Base-by-base conservation (phyloP, 2,329 filamentous ascomycete genomes). In the Trichothecium sympodiale region DNA sequence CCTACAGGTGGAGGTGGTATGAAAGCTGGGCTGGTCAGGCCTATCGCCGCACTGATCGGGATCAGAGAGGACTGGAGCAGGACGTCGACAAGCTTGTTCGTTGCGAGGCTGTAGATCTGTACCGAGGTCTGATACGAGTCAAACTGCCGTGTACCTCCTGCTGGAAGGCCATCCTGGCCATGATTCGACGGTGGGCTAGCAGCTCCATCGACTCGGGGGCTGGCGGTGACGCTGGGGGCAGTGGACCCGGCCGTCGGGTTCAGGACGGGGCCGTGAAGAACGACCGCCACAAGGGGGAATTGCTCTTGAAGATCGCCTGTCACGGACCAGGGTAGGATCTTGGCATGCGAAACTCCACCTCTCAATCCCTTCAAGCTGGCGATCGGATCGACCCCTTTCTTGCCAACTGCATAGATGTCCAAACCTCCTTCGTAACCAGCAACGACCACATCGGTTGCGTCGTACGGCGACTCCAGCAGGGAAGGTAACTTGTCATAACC, bases 41-140 rank as follows among this genome's bases (percentile, higher is more conserved):
- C 62, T n/a, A 63, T 52, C 17, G 55, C 53, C 40, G 72, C 62
- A 48, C 70, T 65, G 47, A 83, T 57, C 32, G 74, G 61, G 36
- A 76, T 64, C 52, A 75, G 67, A 34, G 83, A 72, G 30, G 80
- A 77, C 47, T 78, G 73, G 41, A 93, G 78, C 8, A 96, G 64
- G 1, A 83, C 81, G 17, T 79, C 73, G 37, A 95, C 60, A 37
- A 75, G 73, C 41, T 74, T 69, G 47, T 78, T 79, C n/a, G 79
- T 83, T 46, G 74, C 77, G 40, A 96, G 62, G 1, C 88, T 95
- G 56, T 89, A 94, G 0, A 96, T 65, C 46, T 95, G 86, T 5
- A 94, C 85, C 1, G 81, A 80, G 0, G 88, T 95, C 56, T 94
- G 87, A 50, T 89, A 93, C 10, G 29, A 31, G 9, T 16, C 15